Base-by-base conservation (phyloP, 257 asterid genomes). In the Pogostemon cablin region DNA sequence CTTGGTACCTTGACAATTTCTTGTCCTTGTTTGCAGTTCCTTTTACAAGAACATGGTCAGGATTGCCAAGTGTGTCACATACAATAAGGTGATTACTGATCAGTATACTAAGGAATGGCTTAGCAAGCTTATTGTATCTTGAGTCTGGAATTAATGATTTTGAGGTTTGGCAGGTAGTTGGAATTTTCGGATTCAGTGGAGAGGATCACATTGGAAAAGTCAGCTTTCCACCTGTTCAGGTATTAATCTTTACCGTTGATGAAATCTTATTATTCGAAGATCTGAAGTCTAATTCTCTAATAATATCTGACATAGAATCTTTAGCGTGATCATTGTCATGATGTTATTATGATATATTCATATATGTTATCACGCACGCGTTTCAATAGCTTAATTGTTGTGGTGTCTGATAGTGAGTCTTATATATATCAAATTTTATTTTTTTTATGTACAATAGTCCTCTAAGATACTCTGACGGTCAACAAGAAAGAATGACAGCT, bases 151-250 rank as follows among this genome's bases (percentile, higher is more conserved):
- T 47, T 67, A 57, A 72, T 56, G 73, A 12, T 43, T 15, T 47
- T 6, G 65, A 52, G 71, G 44, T 47, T 49, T 54, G 64, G 73
- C 86, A 91, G 99, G 97, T 80, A 38, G 92, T 86, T 46, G 96
- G 96, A 49, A 91, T 93, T 61, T 93, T 93, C 77, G 99, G 99
- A 77, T 93, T 93, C 80, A 84, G 74, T 39, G 97, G 97, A 50
- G 99, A 93, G 80, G 99, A 93, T 77, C 96, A 91, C 86, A 93
- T 93, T 41, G 99, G 97, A 40, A 93, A 91, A 83, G 86, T 86
- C 78, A 72, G 89, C 85, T 93, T 93, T 72, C 99, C 99, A 20
- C 93, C 99, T 34, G 82, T 93, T 68, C 99, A 93, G 99, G 99
- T 93, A 77, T 65, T 35, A 12, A 62, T 38, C 60, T 72, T 68